These are phyloP conservation scores for Cucurbita maxima DNA, from an alignment of 306 rosid genomes.

Conservation along the genomic window DNA sequence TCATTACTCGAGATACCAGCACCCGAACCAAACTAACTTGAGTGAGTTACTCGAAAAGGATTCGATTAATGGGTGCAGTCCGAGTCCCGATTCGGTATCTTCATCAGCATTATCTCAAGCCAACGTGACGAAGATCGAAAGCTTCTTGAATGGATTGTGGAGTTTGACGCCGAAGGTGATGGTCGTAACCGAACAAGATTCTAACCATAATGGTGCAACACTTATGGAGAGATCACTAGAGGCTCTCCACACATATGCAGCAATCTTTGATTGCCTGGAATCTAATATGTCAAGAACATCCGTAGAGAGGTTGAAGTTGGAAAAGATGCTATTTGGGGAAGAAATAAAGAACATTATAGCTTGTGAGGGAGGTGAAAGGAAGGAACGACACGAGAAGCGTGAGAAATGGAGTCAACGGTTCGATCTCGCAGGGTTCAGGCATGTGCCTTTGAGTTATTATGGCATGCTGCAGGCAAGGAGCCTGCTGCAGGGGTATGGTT, in stretches of 20 bases:
- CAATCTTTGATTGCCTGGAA: constrained; percentile 79
- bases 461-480: constrained; percentile 58
- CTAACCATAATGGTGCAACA: constrained; percentile 61
- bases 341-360: constrained; percentile 79
- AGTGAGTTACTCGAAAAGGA: constrained; percentile 63
- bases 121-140: constrained; percentile 29
- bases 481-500: constrained; percentile 55
- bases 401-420: constrained; percentile 67
- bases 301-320: constrained; percentile 63
- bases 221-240: constrained; percentile 73
- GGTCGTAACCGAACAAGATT: constrained; percentile 75
- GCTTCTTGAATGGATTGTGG: constrained; percentile 64
- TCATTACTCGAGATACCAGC: constrained; percentile 31
- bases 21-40: constrained; percentile 32
- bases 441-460: constrained; percentile 44
- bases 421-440: constrained; percentile 51
- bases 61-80: constrained; percentile 39
- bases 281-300: constrained; percentile 63
- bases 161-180: constrained; percentile 62
- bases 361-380: constrained; percentile 78
- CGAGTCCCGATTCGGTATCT: constrained; percentile 57
- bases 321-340: constrained; percentile 81
- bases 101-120: constrained; percentile 38
- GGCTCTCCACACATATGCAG: constrained; percentile 70
- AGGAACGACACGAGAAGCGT: constrained; percentile 69